Evolutionary conservation across 1,139 yeast species (phyloP).

Genomic region (Yamadazyma triangularis): DNA sequence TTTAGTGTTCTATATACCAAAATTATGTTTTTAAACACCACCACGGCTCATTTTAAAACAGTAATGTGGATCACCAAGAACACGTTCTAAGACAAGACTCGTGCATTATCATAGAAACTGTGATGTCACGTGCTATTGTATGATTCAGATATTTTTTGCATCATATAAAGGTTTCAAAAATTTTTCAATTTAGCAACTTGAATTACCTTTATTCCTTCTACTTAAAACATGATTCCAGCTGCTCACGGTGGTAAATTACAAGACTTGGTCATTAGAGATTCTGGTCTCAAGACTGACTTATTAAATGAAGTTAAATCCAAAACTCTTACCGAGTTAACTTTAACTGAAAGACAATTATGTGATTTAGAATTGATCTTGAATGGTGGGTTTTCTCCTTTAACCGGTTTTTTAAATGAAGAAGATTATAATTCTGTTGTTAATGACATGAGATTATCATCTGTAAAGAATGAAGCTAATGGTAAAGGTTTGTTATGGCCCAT

Average conservation of each 20-base stretch:
- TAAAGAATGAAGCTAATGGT: slow-evolving; percentile 27
- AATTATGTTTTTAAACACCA: no score
- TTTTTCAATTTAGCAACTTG: no score
- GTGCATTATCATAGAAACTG: no score
- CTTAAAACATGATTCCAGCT: slow-evolving; percentile 50
- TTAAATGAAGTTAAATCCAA: slow-evolving; percentile 50
- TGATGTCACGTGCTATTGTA: slow-evolving; percentile 24
- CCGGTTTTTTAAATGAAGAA: slow-evolving; percentile 76
- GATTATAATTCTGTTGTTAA: slow-evolving; percentile 81
- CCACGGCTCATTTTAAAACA: no score
- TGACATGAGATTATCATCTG: slow-evolving; percentile 63
- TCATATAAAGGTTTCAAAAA: background rate
- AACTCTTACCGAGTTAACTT: slow-evolving; percentile 45
- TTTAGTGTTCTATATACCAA: no score
- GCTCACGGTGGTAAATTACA: slow-evolving; percentile 92
- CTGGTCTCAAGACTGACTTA: slow-evolving; percentile 51
- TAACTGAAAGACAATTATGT: slow-evolving; percentile 88
- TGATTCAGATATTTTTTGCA: slow-evolving; percentile 10
- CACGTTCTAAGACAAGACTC: no score
- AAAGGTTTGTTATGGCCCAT: slow-evolving; percentile 85
- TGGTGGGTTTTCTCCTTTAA: slow-evolving; percentile 93
- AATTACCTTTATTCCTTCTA: background rate
- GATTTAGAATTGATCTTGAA: slow-evolving; percentile 86
- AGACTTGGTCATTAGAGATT: slow-evolving; percentile 82
- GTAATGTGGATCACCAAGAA: no score